A percentile compares a stretch with the other conserved stretches of the same genome.
Evolutionary conservation across 2,329 filamentous ascomycete genomes (phyloP).

Genomic region (Nigrospora osmanthi): DNA sequence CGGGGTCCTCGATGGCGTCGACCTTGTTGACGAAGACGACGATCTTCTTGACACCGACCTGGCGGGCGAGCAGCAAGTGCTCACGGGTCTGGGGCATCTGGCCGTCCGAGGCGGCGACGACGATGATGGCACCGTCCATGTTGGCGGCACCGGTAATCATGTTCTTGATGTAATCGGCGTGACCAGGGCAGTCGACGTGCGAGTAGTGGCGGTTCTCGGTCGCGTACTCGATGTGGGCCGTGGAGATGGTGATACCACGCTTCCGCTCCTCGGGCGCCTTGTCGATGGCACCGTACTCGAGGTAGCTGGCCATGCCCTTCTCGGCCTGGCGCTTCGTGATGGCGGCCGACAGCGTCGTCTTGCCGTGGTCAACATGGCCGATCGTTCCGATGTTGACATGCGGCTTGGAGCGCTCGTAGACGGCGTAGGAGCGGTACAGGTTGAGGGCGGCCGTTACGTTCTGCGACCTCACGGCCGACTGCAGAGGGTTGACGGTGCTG

Average conservation of each 20-base stretch:
- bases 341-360: constrained; percentile 97
- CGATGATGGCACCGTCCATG: constrained; percentile 99
- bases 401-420: constrained; percentile 85
- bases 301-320: constrained; percentile 88
- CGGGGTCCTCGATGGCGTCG: constrained; percentile 91
- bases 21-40: constrained; percentile 99
- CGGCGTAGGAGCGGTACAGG: constrained; percentile 57
- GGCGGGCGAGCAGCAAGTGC: constrained; percentile 93
- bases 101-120: constrained; percentile 95
- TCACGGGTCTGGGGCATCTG: constrained; percentile 99
- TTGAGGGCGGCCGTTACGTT: constrained; percentile 58
- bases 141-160: constrained; percentile 99
- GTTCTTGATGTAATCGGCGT: constrained; percentile 99
- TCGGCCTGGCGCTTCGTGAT: constrained; percentile 98
- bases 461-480: constrained; percentile 57
- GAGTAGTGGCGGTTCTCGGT: constrained; percentile 95
- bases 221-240: constrained; percentile 96
- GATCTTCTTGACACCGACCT: constrained; percentile 96
- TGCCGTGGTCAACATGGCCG: constrained; percentile 99
- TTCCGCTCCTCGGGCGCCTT: constrained; percentile 99
- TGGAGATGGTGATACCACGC: constrained; percentile 99
- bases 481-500: constrained; percentile 67
- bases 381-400: constrained; percentile 99
- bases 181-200: constrained; percentile 98
- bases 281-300: constrained; percentile 97